phyloP scores from a whole-genome alignment of 257 asterid species.

The Avicennia marina region DNA sequence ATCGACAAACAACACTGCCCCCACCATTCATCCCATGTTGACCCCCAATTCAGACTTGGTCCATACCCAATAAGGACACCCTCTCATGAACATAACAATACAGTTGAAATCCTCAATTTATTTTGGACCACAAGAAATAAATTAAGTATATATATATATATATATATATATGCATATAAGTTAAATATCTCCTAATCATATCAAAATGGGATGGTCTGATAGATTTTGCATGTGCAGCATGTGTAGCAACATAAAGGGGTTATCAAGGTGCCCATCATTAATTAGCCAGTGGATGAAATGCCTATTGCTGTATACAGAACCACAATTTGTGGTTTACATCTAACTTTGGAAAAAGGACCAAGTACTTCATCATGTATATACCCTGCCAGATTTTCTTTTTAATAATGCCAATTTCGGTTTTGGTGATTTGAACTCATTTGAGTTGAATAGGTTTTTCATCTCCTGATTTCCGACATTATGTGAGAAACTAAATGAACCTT shows the following conservation, averaged over 20 bases:
- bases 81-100: not conserved
- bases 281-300: conserved; percentile 26
- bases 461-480: not conserved
- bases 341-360: not conserved
- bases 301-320: conserved; percentile 22
- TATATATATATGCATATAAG: no score
- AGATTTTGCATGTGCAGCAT: conserved; percentile 42
- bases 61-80: conserved; percentile 16
- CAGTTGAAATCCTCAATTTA: conserved; percentile 13
- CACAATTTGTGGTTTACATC: conserved; percentile 28
- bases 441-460: conserved; percentile 10
- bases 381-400: conserved; percentile 8
- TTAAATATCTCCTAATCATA: not conserved
- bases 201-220: conserved; percentile 22
- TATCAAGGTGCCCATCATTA: conserved; percentile 19
- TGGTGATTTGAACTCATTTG: not conserved
- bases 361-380: conserved; percentile 5
- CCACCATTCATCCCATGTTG: conserved; percentile 35
- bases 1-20: conserved; percentile 31
- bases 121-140: conserved; percentile 11
- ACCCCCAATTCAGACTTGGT: conserved; percentile 17
- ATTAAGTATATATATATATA: not conserved
- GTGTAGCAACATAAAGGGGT: conserved; percentile 27
- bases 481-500: no score
- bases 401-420: conserved; percentile 12